These are phyloP conservation scores for Dendrothele bispora DNA, from an alignment of 768 basidiomycete genomes.

Conservation along the genomic window DNA sequence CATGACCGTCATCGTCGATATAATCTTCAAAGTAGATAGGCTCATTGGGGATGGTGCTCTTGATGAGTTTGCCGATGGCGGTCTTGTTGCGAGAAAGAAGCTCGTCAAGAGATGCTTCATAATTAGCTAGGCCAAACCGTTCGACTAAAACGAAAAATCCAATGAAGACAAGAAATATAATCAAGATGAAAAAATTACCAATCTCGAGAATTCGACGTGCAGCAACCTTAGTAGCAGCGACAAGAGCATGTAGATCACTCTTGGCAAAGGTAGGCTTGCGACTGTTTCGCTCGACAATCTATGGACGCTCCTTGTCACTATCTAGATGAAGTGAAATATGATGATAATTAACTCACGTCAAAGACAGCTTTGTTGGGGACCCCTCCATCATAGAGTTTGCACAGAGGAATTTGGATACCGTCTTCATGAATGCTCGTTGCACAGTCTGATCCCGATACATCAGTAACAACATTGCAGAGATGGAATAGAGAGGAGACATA, in stretches of 20 bases:
- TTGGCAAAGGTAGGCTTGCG: conserved; percentile 28
- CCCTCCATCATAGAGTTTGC: conserved; percentile 24
- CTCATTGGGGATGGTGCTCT: conserved; percentile 22
- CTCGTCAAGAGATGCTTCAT: conserved; percentile 24
- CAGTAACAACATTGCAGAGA: background rate
- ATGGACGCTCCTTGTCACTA: background rate
- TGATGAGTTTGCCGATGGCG: conserved; percentile 27
- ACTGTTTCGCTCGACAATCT: conserved; percentile 22
- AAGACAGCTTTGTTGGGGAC: conserved; percentile 24
- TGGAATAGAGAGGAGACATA: background rate
- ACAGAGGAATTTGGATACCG: conserved; percentile 28
- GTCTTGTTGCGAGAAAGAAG: conserved; percentile 25
- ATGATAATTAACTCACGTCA: conserved; percentile 10
- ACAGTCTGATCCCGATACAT: conserved; percentile 7
- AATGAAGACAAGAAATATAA: background rate
- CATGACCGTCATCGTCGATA: conserved; percentile 31
- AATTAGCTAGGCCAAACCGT: conserved; percentile 23
- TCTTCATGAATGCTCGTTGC: conserved; percentile 25
- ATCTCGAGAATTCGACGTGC: conserved; percentile 14
- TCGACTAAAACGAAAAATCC: conserved; percentile 9
- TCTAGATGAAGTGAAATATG: too few relatives aligned
- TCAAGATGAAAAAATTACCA: background rate
- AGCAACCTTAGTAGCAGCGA: conserved; percentile 26
- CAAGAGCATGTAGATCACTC: conserved; percentile 26
- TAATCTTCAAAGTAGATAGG: conserved; percentile 23